Evolutionary conservation across 495 filamentous ascomycete species (phyloP), one percentile per base, ranked within the genome.

Genomic region (Penicillium canescens): DNA sequence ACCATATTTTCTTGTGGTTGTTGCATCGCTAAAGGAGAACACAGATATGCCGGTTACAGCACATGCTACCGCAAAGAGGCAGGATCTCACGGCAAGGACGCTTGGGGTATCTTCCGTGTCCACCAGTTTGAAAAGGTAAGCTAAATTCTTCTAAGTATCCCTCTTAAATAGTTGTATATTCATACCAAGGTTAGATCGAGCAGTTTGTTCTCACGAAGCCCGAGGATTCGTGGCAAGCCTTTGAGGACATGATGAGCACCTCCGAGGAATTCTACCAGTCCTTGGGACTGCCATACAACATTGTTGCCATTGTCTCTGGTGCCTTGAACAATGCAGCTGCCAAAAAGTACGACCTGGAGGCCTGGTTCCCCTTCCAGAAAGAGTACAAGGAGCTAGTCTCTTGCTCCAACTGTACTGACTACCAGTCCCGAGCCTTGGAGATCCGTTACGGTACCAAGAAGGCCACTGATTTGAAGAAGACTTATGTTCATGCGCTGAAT

Each of bases 311-410:
- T 59, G 94, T 97, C 21, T 96, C 91, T 12, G 93, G 95, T 9
- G 93, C 93, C 0, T 76, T 97, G 63, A 98, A 95, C 74, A 95
- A 96, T 57, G 91, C 91, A 0, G 94, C 95, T 6, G 73, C 90
- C 6, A 96, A 96, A 79, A 98, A 98, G 67, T 95, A 87, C 66
- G 94, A 98, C 62, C 82, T 98, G 13, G 94, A 98, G 68, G 95
- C 95, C 2, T 96, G 92, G 90, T 98, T 98, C 73, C 95, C 92
- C 20, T 92, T 90, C 81, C 90, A 93, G 60, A 86, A 89, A 55
- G 95, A 98, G 69, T 98, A 96, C 81, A 98, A 98, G 74, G 92
- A 96, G 70, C 81, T 97, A 12, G 93, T 98, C 37, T 96, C 91
- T 21, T 96, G 91, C 78, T 92, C 88, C 50, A 97, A 96, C 73